Evolutionary conservation across 2,329 filamentous ascomycete species (phyloP).

Genomic region (Arthrobotrys iridis): DNA sequence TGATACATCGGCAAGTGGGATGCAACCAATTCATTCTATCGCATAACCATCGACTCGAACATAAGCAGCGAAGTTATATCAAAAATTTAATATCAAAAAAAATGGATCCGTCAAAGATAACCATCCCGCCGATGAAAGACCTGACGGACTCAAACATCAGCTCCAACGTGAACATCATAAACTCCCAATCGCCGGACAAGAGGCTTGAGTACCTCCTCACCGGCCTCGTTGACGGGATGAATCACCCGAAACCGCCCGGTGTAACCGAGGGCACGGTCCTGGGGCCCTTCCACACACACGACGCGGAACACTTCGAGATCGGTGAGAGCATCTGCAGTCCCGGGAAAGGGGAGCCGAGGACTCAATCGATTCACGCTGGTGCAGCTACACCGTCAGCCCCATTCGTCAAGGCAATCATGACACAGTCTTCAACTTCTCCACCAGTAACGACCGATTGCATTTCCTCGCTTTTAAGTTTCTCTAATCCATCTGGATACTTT

Average conservation of each 20-base stretch:
- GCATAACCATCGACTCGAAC: no score
- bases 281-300: conserved; percentile 84
- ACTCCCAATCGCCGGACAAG: conserved; percentile 73
- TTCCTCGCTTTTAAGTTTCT: neutral
- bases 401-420: neutral
- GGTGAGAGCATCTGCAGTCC: conserved; percentile 76
- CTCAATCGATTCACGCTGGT: no score
- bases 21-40: no score
- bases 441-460: neutral
- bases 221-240: conserved; percentile 79
- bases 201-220: conserved; percentile 70
- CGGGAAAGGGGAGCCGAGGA: conserved; percentile 73
- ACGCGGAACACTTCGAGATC: conserved; percentile 69
- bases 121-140: conserved; percentile 71
- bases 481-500: neutral
- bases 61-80: no score
- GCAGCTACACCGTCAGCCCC: no score
- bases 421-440: neutral
- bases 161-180: conserved; percentile 77
- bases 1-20: no score
- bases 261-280: conserved; percentile 81
- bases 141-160: conserved; percentile 83
- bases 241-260: conserved; percentile 77
- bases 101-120: conserved; percentile 64
- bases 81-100: no score